Evolutionary conservation across 139 green algal species (phyloP).

Genomic region (Chlamydomonas eustigma): DNA sequence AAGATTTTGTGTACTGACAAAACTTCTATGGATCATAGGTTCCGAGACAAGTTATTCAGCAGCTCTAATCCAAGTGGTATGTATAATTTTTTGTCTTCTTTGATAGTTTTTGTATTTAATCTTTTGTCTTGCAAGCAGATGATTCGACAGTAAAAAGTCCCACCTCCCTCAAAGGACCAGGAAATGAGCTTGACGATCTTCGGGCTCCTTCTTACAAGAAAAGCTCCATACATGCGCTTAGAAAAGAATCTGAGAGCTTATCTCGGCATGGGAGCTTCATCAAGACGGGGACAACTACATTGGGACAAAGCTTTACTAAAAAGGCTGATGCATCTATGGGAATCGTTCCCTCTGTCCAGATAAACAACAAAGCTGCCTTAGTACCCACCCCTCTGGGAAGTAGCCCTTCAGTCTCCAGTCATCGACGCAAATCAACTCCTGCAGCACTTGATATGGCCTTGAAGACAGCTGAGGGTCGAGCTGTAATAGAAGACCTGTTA

Average conservation of each 20-base stretch:
- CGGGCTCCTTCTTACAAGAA: neutral
- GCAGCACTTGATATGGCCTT: constrained; percentile 42
- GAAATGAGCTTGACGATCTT: neutral
- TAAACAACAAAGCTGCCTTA: neutral
- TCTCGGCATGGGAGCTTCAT: neutral
- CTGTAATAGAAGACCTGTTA: constrained; percentile 36
- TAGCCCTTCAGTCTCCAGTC: too few species aligned
- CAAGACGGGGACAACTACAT: neutral
- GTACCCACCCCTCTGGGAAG: neutral
- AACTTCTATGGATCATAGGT: neutral
- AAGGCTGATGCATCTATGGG: neutral
- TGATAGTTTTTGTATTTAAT: neutral
- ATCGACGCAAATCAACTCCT: constrained; percentile 35
- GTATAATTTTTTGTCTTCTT: neutral
- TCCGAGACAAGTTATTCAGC: neutral
- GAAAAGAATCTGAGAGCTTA: neutral
- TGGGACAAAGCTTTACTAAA: neutral
- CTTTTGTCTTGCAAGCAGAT: neutral
- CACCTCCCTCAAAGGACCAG: neutral
- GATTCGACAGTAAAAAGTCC: neutral
- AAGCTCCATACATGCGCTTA: neutral
- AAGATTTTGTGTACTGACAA: neutral
- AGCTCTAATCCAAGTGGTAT: neutral
- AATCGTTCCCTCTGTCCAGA: neutral
- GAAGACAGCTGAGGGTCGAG: constrained; percentile 27